Evolutionary conservation across 2,329 filamentous ascomycete species (phyloP), one percentile per base, ranked within the genome.

Genomic region (Sporothrix variecibatus): DNA sequence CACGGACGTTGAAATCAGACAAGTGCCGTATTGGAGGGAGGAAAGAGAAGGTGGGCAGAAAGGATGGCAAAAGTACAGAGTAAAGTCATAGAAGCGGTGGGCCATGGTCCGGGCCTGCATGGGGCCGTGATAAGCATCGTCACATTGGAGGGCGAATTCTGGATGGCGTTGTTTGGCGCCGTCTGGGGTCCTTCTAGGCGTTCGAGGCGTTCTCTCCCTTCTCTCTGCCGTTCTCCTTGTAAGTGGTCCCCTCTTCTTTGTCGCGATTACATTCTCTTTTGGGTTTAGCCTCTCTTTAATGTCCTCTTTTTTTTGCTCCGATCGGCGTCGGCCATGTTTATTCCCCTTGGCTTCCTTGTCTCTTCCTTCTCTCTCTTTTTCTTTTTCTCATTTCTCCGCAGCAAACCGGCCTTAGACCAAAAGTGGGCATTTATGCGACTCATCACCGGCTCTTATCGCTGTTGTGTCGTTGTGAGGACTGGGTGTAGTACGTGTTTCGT

Each of bases 121-220:
- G 56, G 69, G 40, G 23, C 71, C 71, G 26, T 69, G 67, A 69
- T 69, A 69, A 69, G 67, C 67, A 56, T 56, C 31, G 67, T 23
- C 60, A 34, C 56, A 60, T 60, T 34, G 51, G 51, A 4, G 23
- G 51, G 8, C 56, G 8, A 28, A 8, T 28, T 26, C 51, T 56
- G 9, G 26, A n/a, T 34, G 28, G 56, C 26, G 56, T 20, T 9
- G 26, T 28, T 34, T 40, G 62, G 62, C 34, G 26, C 28, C 60
- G 34, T 40, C 31, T 38, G 31, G 58, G 31, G 9, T 40, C 28
- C 11, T 60, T 20, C 9, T 60, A 40, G 34, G 20, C 34, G 20
- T 43, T 64, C 20, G 40, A 17, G 17, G 20, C 11, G 11, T 28
- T 8, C 40, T 9, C 15, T 34, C 34, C 1, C 34, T 34, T 34